Evolutionary conservation across 73 alveolate genomes (phyloP), one percentile per base, ranked within the genome.

Genomic region (Tetrahymena thermophila): DNA sequence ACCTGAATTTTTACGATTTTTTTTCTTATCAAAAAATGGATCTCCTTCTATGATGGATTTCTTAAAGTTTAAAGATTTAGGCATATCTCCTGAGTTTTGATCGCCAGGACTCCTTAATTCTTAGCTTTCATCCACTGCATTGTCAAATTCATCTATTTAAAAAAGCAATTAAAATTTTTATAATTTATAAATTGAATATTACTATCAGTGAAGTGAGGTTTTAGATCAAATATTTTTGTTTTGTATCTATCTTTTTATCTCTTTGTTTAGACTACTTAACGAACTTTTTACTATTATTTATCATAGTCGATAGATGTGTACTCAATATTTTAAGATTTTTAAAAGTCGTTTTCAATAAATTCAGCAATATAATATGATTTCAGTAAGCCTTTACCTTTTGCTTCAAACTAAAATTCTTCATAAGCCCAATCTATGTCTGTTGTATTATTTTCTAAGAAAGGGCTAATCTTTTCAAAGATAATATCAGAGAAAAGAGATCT

Each of bases 301-400:
- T 50, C 83, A 50, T 50, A 71, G 17, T 71, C 37, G 3, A 31
- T 19, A 19, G 37, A 71, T 71, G 89, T 28, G 17, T 71, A 71
- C 31, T 71, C 89, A 19, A 71, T 31, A 71, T 28, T n/a, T 71
- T 71, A 71, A 28, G 89, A 71, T 71, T 71, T 71, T 25, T 23
- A 71, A 13, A 23, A 28, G 21, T 71, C 89, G n/a, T 71, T 71
- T 71, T 71, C 89, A 0, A 71, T 71, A 71, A 28, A 71, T 58
- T 95, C 94, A 8, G 93, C 97, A 44, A 95, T 57, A 25, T 84
- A 50, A 95, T 43, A 95, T 0, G 97, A 37, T 50, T 95, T 94
- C 71, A 95, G 84, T 0, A 85, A 35, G 3, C 97, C 97, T 40
- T 85, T 85, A 10, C 97, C 97, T n/a, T 95, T 95, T 0, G 97